Percentiles rank a stretch among this genome's conserved stretches.
phyloP scores from a whole-genome alignment of 2,329 filamentous ascomycete species.

The Ophioceras dolichostomum region DNA sequence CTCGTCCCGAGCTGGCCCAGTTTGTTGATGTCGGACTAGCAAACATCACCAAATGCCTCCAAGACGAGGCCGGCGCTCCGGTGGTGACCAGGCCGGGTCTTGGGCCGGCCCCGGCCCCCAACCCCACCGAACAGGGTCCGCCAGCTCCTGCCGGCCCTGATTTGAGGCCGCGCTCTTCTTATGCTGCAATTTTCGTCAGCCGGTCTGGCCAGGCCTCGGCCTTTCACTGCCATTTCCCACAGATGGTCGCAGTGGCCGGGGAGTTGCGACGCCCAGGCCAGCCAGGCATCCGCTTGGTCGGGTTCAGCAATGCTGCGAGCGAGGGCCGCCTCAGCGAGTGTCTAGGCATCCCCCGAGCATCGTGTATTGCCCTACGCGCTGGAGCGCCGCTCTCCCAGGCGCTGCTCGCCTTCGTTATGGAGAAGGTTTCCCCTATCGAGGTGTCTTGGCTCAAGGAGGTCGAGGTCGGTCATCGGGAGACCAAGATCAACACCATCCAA shows the following conservation, averaged over 20 bases:
- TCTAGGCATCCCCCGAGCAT: conserved; percentile 51
- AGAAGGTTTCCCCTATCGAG: conserved; percentile 37
- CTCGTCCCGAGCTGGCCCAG: conserved; percentile 40
- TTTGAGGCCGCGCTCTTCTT: no score
- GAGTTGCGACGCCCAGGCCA: conserved; percentile 21
- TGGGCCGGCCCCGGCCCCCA: no score
- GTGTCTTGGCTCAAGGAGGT: conserved; percentile 44
- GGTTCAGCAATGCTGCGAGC: conserved; percentile 47
- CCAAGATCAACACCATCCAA: conserved; percentile 33
- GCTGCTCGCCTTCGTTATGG: conserved; percentile 42
- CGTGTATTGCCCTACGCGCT: conserved; percentile 46
- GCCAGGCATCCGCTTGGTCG: conserved; percentile 42
- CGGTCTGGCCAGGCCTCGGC: conserved; percentile 43
- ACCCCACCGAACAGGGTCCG: no score
- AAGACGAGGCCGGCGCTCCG: conserved; percentile 15
- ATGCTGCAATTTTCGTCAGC: conserved; percentile 44
- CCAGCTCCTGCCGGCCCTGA: no score
- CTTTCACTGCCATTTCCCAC: conserved; percentile 47
- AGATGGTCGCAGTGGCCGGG: conserved; percentile 33
- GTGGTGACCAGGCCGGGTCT: no score
- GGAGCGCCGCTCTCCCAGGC: conserved; percentile 44
- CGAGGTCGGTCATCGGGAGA: conserved; percentile 21
- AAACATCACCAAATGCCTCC: conserved; percentile 47
- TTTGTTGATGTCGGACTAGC: conserved; percentile 54
- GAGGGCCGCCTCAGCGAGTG: conserved; percentile 43